These are phyloP conservation scores for Deakozyma indianensis DNA, from an alignment of 805 yeast species.

Conservation along the genomic window DNA sequence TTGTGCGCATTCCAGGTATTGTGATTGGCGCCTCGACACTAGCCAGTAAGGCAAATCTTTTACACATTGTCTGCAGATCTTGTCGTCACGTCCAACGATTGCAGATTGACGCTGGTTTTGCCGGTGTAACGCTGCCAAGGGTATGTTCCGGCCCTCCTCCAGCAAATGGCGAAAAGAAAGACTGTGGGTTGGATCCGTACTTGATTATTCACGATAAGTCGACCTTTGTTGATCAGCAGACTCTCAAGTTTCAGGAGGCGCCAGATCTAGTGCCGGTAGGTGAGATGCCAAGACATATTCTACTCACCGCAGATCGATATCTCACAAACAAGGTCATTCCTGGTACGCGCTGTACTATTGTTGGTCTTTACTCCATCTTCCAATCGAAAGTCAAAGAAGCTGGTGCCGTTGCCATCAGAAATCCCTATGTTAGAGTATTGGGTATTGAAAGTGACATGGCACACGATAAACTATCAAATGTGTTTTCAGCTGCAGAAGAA, in stretches of 20 bases:
- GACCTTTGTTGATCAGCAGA: slow-evolving; percentile 88
- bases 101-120: slow-evolving; percentile 51
- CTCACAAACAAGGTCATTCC: slow-evolving; percentile 86
- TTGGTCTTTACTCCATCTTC: slow-evolving; percentile 86
- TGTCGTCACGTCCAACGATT: slow-evolving; percentile 71
- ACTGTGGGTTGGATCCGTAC: slow-evolving; percentile 88
- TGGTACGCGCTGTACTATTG: slow-evolving; percentile 82
- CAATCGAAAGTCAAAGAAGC: slow-evolving; percentile 48
- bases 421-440: slow-evolving; percentile 75
- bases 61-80: slow-evolving; percentile 73
- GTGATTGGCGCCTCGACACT: slow-evolving; percentile 83
- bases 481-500: slow-evolving; percentile 84
- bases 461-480: slow-evolving; percentile 43
- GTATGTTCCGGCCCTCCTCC: slow-evolving; percentile 47
- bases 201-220: slow-evolving; percentile 88
- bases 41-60: slow-evolving; percentile 70
- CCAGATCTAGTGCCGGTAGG: slow-evolving; percentile 99
- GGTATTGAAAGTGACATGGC: slow-evolving; percentile 82
- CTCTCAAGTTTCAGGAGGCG: slow-evolving; percentile 85
- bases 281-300: slow-evolving; percentile 91
- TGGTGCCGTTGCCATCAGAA: slow-evolving; percentile 70
- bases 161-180: slow-evolving; percentile 28
- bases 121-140: slow-evolving; percentile 54
- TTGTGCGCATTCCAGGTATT: slow-evolving; percentile 85
- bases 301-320: slow-evolving; percentile 78